A percentile compares a stretch with the other conserved stretches of the same genome.
These are phyloP conservation scores for Quillaja saponaria DNA, from an alignment of 306 rosid species.

Conservation along the genomic window DNA sequence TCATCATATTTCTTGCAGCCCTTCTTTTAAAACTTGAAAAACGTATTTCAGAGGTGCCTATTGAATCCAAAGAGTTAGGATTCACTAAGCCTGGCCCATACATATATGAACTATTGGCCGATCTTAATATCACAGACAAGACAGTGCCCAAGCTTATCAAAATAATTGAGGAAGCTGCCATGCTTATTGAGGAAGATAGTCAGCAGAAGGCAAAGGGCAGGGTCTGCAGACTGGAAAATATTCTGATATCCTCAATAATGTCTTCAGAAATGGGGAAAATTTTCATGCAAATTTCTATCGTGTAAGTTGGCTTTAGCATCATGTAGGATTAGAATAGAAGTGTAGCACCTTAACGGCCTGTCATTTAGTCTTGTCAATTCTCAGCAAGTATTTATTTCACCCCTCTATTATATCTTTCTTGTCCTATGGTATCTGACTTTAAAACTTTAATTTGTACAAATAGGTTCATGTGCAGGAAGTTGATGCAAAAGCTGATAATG, in stretches of 20 bases:
- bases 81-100: slow-evolving; percentile 86
- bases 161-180: slow-evolving; percentile 60
- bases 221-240: slow-evolving; percentile 70
- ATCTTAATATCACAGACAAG: slow-evolving; percentile 71
- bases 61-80: slow-evolving; percentile 80
- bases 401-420: slow-evolving; percentile 21
- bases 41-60: slow-evolving; percentile 83
- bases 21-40: slow-evolving; percentile 92
- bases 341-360: slow-evolving; percentile 27
- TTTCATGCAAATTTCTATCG: slow-evolving; percentile 73
- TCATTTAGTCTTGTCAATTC: slow-evolving; percentile 21
- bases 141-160: slow-evolving; percentile 53
- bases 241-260: slow-evolving; percentile 58
- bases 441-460: slow-evolving; percentile 29
- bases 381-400: slow-evolving; percentile 8
- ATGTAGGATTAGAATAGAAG: slow-evolving; percentile 10
- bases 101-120: slow-evolving; percentile 76
- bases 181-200: slow-evolving; percentile 80
- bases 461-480: slow-evolving; percentile 87
- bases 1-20: slow-evolving; percentile 55
- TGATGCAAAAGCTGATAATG: slow-evolving; percentile 61
- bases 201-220: slow-evolving; percentile 57
- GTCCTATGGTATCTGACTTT: slow-evolving; percentile 29
- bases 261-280: slow-evolving; percentile 62
- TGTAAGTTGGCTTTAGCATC: slow-evolving; percentile 48